Percentiles rank a stretch among this genome's conserved stretches.
phyloP scores from a whole-genome alignment of 1,284 basidiomycete genomes.

The Gymnopus androsaceus region DNA sequence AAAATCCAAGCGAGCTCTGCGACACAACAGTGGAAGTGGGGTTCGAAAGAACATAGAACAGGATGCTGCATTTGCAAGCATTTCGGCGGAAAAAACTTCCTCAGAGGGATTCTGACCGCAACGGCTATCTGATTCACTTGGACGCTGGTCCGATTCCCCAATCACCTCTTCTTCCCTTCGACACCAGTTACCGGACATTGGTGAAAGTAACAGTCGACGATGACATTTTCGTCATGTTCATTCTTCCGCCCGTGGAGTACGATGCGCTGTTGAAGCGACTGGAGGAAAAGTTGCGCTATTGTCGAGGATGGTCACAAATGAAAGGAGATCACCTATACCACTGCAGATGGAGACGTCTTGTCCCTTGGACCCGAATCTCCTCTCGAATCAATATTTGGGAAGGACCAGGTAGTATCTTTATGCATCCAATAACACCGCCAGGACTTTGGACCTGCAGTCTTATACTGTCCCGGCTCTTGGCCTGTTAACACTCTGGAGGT shows the following conservation, averaged over 20 bases:
- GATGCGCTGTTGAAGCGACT: conserved; percentile 14
- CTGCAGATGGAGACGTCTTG: not conserved
- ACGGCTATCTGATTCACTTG: too few relatives aligned
- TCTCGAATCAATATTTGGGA: not conserved
- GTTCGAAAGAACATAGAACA: too few relatives aligned
- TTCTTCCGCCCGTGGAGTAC: conserved; percentile 8
- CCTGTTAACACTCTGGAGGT: not conserved
- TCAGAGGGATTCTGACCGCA: too few relatives aligned
- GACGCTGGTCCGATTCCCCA: too few relatives aligned
- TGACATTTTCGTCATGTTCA: conserved; percentile 8
- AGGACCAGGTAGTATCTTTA: not conserved
- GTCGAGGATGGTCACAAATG: conserved; percentile 1
- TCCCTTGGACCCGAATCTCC: conserved; percentile 5
- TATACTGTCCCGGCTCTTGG: conserved; percentile 4
- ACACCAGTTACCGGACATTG: too few relatives aligned
- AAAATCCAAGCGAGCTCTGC: too few relatives aligned
- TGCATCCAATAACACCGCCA: not conserved
- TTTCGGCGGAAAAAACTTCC: too few relatives aligned
- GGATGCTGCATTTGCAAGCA: too few relatives aligned
- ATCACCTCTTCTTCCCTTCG: too few relatives aligned
- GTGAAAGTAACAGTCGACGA: too few relatives aligned
- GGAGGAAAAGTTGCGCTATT: conserved; percentile 14
- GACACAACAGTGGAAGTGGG: too few relatives aligned
- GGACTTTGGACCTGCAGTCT: not conserved
- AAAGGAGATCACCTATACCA: not conserved